Evolutionary conservation across 2,329 filamentous ascomycete species (phyloP), one percentile per base, ranked within the genome.

Genomic region (Tolypocladium ophioglossoides): DNA sequence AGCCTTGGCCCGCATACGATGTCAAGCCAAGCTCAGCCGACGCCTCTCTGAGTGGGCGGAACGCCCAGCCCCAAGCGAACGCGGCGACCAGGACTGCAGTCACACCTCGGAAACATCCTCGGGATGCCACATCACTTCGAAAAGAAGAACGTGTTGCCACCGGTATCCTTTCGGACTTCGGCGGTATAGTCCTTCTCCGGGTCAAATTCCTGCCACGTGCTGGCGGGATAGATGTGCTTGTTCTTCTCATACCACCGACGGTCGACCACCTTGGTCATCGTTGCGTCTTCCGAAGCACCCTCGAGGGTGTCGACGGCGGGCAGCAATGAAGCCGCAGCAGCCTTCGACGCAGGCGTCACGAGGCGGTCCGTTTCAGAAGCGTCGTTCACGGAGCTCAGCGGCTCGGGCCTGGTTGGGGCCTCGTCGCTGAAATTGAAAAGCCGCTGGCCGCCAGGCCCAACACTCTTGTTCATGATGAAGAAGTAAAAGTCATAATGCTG

Each of bases 401-500:
- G 18, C 6, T 57, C 55, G 37, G 61, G 55, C 32, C 55, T 58
- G 12, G 58, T 58, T 0, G 78, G 72, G 1, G 76, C 72, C 53
- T 83, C 77, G 56, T 73, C 69, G 59, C 72, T 76, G 68, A 91
- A 96, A 64, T 89, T 79, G 68, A 99, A 97, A 11, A 99, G 74
- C 7, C 82, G 74, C 22, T 75, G 76, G 52, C 87, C 86, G 39
- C 83, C 83, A n/a, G 88, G 85, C 2, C 87, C 89, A 2, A 82
- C 70, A 30, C 83, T 87, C 64, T 86, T 89, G 69, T 97, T 96
- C 69, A 95, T 86, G 67, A 96, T 84, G 72, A 99, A 97, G 72
- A 92, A 94, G 69, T 97, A 94, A 68, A 99, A 91, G 60, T 97
- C 92, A 67, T 95, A 96, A 70, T 99, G 94, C 90, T 97, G 66